Evolutionary conservation across 345 rosid species (phyloP), one percentile per base, ranked within the genome.

Genomic region (Trapa incisa): DNA sequence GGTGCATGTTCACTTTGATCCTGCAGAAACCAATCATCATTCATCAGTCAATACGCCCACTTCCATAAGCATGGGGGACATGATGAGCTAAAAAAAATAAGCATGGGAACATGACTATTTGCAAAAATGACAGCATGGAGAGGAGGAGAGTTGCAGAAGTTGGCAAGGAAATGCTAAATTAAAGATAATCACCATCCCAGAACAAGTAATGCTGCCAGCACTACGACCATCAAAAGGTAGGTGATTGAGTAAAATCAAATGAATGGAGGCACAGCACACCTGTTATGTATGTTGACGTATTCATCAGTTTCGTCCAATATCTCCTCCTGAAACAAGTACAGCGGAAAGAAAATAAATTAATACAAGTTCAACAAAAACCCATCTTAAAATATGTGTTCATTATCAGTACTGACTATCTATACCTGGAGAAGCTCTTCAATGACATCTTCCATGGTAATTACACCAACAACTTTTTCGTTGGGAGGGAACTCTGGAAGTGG

Each of bases 381-480:
- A 41, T 41, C 43, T 3, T 3, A 41, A 8, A 8, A 41, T 8
- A 41, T 41, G 43, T 50, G 54, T 22, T 50, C 2, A 50, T 50
- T 50, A 50, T 14, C 5, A 14, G 2, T 50, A 50, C n/a, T 22
- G 12, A 6, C 14, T 50, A 4, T 61, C 7, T 70, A 73, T 82
- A 89, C 97, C 96, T 88, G 92, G 76, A 93, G 96, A 82, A 93
- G 97, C 80, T 93, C 98, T 83, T 93, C 94, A 47, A 93, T 93
- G 66, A 93, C 97, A 67, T 93, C 98, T 73, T 93, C 98, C 98
- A 90, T 85, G 64, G 90, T 79, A 71, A 93, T 93, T 58, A 90
- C 96, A 73, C 97, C 97, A 68, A 90, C 95, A 17, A 86, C 97
- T 72, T 83, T 83, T 76, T 90, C 94, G 80, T 78, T 78, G 52